phyloP scores from a whole-genome alignment of 352 stramenopile genomes.

The Thalassiosira mediterranea region DNA sequence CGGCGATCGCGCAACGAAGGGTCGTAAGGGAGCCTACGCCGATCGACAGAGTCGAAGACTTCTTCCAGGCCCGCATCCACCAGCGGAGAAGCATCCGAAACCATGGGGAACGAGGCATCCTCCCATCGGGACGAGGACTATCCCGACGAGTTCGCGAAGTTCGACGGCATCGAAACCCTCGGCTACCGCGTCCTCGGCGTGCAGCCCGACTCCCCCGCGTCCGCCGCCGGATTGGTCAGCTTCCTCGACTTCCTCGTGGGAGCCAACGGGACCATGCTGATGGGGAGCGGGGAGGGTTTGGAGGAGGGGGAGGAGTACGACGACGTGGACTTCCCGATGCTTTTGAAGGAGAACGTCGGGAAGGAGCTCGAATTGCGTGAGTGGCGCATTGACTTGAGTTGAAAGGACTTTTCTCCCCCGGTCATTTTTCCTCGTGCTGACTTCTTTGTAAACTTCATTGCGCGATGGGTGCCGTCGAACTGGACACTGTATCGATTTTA shows the following conservation, averaged over 20 bases:
- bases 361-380: slow-evolving; percentile 78
- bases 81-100: too few species aligned
- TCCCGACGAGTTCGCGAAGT: slow-evolving; percentile 57
- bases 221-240: slow-evolving; percentile 91
- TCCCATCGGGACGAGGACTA: slow-evolving; percentile 46
- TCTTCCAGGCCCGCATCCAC: too few species aligned
- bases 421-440: neutral
- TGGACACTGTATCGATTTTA: neutral
- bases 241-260: slow-evolving; percentile 99
- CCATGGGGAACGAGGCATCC: slow-evolving; percentile 63
- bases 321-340: slow-evolving; percentile 68
- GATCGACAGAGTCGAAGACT: too few species aligned
- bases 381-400: too few species aligned
- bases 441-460: neutral
- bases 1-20: too few species aligned
- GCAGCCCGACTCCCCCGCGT: slow-evolving; percentile 92
- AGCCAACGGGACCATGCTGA: slow-evolving; percentile 89
- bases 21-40: too few species aligned
- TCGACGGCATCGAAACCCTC: slow-evolving; percentile 82
- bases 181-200: slow-evolving; percentile 96
- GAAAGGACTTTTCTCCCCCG: neutral
- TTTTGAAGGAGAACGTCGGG: slow-evolving; percentile 67
- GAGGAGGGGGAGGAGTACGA: slow-evolving; percentile 76
- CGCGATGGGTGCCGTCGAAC: neutral
- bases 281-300: slow-evolving; percentile 76